Percentiles rank a stretch among this genome's conserved stretches.
Evolutionary conservation across 306 rosid species (phyloP).

Genomic region (Quercus ilex): DNA sequence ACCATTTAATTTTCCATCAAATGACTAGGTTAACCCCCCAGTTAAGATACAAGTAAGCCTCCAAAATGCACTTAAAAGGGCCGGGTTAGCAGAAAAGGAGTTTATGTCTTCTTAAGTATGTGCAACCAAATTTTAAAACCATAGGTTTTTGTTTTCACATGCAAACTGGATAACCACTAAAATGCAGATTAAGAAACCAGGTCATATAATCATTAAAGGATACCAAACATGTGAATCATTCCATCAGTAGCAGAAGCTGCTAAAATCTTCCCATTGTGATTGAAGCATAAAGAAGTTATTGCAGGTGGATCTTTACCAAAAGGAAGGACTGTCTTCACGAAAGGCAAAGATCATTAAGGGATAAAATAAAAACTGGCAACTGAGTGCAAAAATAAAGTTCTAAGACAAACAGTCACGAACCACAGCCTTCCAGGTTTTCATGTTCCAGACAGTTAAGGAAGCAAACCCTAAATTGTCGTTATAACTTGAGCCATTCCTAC

Average conservation of each 20-base stretch:
- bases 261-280: conserved; percentile 94
- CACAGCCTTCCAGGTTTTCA: conserved; percentile 95
- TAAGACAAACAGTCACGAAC: conserved; percentile 51
- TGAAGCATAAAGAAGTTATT: conserved; percentile 89
- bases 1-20: not conserved
- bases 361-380: conserved; percentile 13
- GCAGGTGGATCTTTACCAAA: conserved; percentile 99
- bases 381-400: not conserved
- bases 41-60: not conserved
- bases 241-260: conserved; percentile 96
- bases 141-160: not conserved
- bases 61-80: not conserved
- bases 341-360: conserved; percentile 50
- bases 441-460: conserved; percentile 92
- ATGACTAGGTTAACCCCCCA: not conserved
- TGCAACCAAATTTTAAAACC: not conserved
- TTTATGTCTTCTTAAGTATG: not conserved
- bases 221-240: conserved; percentile 99
- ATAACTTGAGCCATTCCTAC: conserved; percentile 60
- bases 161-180: not conserved
- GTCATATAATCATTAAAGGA: conserved; percentile 46
- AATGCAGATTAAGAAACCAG: conserved; percentile 6
- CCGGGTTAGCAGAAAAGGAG: not conserved
- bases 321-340: conserved; percentile 95
- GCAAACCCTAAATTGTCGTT: conserved; percentile 70